Conservation (phyloP, 129 eudicot genomes). For the Calendula officinalis region DNA sequence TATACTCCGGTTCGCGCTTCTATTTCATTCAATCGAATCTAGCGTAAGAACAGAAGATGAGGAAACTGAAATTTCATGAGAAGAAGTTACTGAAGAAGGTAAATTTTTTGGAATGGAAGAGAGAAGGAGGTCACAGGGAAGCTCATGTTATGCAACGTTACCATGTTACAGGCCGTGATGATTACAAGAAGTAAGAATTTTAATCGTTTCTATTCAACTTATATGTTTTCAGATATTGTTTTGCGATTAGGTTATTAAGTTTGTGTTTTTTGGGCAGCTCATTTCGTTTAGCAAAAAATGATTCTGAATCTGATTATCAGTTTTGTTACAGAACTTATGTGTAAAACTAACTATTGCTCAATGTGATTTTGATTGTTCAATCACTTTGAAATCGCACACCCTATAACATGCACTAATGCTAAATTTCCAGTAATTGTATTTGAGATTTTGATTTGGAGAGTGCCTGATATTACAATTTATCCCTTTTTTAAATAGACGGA, state of each 20-base stretch:
- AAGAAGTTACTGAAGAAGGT: conserved; percentile 76
- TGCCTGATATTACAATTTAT: no score
- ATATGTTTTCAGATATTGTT: no score
- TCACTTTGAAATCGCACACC: no score
- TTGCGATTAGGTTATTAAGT: conserved; percentile 2
- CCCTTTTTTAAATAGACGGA: not conserved
- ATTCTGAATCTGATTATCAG: not conserved
- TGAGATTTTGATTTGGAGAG: no score
- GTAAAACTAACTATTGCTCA: no score
- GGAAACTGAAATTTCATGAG: conserved; percentile 86
- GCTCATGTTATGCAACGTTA: conserved; percentile 75
- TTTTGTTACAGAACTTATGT: no score
- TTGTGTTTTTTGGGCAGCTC: not conserved
- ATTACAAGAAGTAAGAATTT: conserved; percentile 72
- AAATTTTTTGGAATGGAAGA: conserved; percentile 80
- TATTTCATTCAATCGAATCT: not conserved
- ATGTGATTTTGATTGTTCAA: no score
- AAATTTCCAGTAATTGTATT: no score
- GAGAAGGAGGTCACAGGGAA: conserved; percentile 97
- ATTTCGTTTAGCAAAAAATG: not conserved
- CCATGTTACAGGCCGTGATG: conserved; percentile 87
- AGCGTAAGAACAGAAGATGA: conserved; percentile 43
- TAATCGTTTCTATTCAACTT: not conserved
- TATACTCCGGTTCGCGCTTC: no score
- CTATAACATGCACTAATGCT: no score